Evolutionary conservation across 768 basidiomycete genomes (phyloP), one percentile per base, ranked within the genome.

Genomic region (Boletellus emodensis): DNA sequence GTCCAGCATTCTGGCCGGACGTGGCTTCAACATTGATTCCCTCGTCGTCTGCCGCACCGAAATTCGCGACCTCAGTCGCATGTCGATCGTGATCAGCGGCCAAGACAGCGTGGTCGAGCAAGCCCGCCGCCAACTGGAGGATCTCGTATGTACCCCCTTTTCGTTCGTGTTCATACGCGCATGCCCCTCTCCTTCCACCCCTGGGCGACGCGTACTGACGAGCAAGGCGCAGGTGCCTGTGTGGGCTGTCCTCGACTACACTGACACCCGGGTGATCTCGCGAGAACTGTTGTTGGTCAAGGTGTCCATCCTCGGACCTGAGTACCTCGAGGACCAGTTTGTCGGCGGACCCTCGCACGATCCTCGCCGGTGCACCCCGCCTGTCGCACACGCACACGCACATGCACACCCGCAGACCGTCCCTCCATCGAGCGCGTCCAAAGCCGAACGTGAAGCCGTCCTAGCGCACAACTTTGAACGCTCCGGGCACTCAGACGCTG

Each of bases 21-120:
- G 96, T 57, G 96, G 96, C 4, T 96, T 99, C 78, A 99, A 99
- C 75, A 90, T 95, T 68, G 95, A 99, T 72, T 97, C 95, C 5
- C 77, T 99, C 55, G 96, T 99, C 61, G 96, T 99, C 22, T 99
- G 96, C 71, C 82, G 90, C 46, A 99, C 96, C 34, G 96, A 98
- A 71, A 92, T 98, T 55, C 84, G 92, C 50, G 96, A 99, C 75
- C 76, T 98, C 44, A 90, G 87, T 75, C 83, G 96, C 37, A 99
- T 99, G 96, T 96, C 91, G 65, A 92, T 99, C 68, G 94, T 97
- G 57, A 78, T 99, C 42, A 86, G 83, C 49, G 96, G 96, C 1
- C 96, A 99, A 69, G 96, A 99, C 62, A 91, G 92, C 51, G 94
- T 98, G 39, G 88, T 99, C 46, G 96, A 98, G 71, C 96, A 99